These are phyloP conservation scores for Kwoniella dejecticola DNA, from an alignment of 768 basidiomycete genomes.

Conservation along the genomic window DNA sequence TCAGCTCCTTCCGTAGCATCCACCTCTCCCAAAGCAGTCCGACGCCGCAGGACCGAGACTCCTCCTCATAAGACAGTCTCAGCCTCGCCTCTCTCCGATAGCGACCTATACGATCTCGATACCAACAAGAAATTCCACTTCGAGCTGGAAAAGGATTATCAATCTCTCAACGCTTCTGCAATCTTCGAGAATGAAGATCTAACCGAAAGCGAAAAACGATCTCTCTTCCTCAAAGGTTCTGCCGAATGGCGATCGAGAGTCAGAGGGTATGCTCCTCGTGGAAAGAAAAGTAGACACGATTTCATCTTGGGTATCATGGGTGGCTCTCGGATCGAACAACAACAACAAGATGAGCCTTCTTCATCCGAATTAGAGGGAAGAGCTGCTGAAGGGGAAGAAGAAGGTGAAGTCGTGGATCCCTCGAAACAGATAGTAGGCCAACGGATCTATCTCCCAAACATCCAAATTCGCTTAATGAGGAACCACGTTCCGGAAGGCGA, in stretches of 20 bases:
- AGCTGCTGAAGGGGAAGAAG: background rate
- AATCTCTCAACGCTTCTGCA: slow-evolving; percentile 13
- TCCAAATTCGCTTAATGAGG: slow-evolving; percentile 76
- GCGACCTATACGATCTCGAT: slow-evolving; percentile 16
- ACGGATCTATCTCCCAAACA: slow-evolving; percentile 85
- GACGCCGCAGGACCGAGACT: slow-evolving; percentile 33
- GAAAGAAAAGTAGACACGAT: slow-evolving; percentile 18
- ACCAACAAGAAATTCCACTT: slow-evolving; percentile 30
- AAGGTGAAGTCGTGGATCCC: background rate
- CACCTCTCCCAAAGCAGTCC: slow-evolving; percentile 45
- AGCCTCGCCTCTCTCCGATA: slow-evolving; percentile 32
- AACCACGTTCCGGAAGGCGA: slow-evolving; percentile 75
- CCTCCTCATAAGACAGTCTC: slow-evolving; percentile 20
- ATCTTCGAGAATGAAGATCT: slow-evolving; percentile 14
- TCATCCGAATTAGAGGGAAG: too few species aligned
- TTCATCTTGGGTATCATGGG: slow-evolving; percentile 16
- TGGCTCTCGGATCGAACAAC: background rate
- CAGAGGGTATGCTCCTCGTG: slow-evolving; percentile 22
- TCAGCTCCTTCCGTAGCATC: slow-evolving; percentile 16
- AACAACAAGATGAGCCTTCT: background rate
- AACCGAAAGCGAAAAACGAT: slow-evolving; percentile 32
- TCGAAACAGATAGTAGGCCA: slow-evolving; percentile 64
- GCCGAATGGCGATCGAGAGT: slow-evolving; percentile 37
- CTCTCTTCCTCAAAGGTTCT: slow-evolving; percentile 39
- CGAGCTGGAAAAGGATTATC: slow-evolving; percentile 39